phyloP scores from a whole-genome alignment of 176 grass and related monocot species.

The Oryza nivara region DNA sequence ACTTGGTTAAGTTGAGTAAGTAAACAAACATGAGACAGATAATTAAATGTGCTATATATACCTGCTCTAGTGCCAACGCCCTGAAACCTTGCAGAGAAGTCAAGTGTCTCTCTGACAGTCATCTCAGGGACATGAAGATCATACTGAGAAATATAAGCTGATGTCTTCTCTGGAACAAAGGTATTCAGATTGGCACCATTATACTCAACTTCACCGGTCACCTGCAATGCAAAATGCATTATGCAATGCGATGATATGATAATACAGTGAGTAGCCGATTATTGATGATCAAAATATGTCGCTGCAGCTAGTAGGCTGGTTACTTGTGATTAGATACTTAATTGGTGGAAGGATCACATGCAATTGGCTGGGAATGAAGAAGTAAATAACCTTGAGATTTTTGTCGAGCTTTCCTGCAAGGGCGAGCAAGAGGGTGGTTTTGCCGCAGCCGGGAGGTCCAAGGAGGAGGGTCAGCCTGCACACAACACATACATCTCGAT shows the following conservation, averaged over 20 bases:
- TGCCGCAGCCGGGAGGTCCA: conserved; percentile 40
- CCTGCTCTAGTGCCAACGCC: conserved; percentile 36
- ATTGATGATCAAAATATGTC: no score
- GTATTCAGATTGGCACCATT: conserved; percentile 59
- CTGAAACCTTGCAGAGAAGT: conserved; percentile 83
- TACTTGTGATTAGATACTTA: no score
- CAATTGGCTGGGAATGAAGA: no score
- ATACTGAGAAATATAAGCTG: conserved; percentile 67
- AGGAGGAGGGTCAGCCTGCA: conserved; percentile 82
- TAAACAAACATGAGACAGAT: no score
- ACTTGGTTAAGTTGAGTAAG: background rate
- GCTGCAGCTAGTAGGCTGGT: no score
- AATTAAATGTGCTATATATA: no score
- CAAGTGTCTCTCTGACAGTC: conserved; percentile 70
- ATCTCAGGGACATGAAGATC: conserved; percentile 75
- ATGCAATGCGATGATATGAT: no score
- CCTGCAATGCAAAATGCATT: conserved; percentile 28
- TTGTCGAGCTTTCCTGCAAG: conserved; percentile 67
- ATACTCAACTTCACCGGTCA: conserved; percentile 62
- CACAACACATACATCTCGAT: background rate
- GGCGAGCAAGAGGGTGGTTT: conserved; percentile 51
- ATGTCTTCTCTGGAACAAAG: conserved; percentile 72
- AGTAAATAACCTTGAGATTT: conserved; percentile 53
- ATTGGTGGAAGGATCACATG: no score
- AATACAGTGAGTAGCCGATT: no score